Conservation (phyloP, 371 early-diverging fungal genomes). For the Haplosporangium sp. region DNA sequence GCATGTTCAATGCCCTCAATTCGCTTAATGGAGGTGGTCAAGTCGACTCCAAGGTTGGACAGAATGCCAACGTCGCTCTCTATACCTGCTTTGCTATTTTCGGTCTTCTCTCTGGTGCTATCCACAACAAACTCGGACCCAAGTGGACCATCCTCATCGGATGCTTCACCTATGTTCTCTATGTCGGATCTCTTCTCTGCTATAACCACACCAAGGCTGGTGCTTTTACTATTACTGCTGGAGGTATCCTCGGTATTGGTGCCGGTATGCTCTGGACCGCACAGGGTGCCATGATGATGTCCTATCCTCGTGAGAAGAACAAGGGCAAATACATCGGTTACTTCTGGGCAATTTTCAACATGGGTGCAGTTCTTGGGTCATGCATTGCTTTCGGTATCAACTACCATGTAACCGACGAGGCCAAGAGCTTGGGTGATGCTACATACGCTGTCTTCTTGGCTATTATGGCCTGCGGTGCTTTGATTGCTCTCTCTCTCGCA, state of each 20-base stretch:
- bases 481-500: constrained; percentile 64
- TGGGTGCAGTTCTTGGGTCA: constrained; percentile 83
- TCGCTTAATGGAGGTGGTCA: constrained; percentile 79
- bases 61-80: constrained; percentile 81
- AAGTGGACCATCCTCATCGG: constrained; percentile 65
- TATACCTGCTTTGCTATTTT: constrained; percentile 79
- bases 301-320: constrained; percentile 73
- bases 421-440: constrained; percentile 62
- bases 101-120: constrained; percentile 73
- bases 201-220: constrained; percentile 60
- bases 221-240: constrained; percentile 67
- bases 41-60: constrained; percentile 72
- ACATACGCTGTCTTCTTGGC: constrained; percentile 78
- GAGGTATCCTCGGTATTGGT: constrained; percentile 72
- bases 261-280: constrained; percentile 71
- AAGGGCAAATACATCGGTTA: constrained; percentile 80
- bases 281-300: constrained; percentile 79
- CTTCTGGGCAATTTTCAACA: constrained; percentile 80
- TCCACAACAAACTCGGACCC: constrained; percentile 71
- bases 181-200: constrained; percentile 66
- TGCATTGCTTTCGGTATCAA: constrained; percentile 76
- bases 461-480: constrained; percentile 72
- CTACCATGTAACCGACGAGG: constrained; percentile 55
- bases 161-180: constrained; percentile 65
- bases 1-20: constrained; percentile 88